Conservation (phyloP, 495 filamentous ascomycete genomes). For the Recurvomyces mirabilis region DNA sequence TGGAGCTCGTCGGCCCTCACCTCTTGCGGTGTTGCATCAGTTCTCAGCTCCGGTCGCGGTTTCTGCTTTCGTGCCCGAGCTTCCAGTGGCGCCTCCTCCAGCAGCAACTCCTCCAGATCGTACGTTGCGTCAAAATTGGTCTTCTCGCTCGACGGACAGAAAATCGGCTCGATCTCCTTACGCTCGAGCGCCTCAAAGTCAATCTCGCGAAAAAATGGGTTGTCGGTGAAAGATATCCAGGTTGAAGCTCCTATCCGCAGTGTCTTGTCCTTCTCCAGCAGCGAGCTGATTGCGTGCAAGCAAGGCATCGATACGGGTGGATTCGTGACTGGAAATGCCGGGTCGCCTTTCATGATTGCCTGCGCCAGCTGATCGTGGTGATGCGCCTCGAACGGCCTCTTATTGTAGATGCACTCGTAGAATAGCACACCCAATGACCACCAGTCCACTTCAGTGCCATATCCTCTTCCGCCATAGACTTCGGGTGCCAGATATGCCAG, state of each 20-base stretch:
- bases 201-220: constrained; percentile 77
- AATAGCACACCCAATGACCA: constrained; percentile 95
- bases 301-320: constrained; percentile 80
- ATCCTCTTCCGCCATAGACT: constrained; percentile 81
- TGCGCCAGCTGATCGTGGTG: constrained; percentile 68
- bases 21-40: constrained; percentile 92
- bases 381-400: constrained; percentile 88
- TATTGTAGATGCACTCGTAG: constrained; percentile 99
- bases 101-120: constrained; percentile 82
- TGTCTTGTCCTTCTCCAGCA: constrained; percentile 68
- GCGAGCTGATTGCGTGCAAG: constrained; percentile 68
- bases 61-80: constrained; percentile 87
- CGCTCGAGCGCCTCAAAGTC: constrained; percentile 78
- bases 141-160: constrained; percentile 87
- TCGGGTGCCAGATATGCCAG: constrained; percentile 93
- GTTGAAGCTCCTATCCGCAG: constrained; percentile 68
- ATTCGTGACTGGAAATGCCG: constrained; percentile 78
- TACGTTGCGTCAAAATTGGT: constrained; percentile 99
- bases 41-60: constrained; percentile 77
- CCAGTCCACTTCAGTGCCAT: constrained; percentile 85
- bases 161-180: constrained; percentile 85
- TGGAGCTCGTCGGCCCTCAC: constrained; percentile 90
- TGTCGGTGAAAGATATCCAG: constrained; percentile 70
- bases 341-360: constrained; percentile 70
- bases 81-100: constrained; percentile 93